Base-by-base conservation (phyloP, 768 basidiomycete species). In the Tubosaeta brunneosetosa region DNA sequence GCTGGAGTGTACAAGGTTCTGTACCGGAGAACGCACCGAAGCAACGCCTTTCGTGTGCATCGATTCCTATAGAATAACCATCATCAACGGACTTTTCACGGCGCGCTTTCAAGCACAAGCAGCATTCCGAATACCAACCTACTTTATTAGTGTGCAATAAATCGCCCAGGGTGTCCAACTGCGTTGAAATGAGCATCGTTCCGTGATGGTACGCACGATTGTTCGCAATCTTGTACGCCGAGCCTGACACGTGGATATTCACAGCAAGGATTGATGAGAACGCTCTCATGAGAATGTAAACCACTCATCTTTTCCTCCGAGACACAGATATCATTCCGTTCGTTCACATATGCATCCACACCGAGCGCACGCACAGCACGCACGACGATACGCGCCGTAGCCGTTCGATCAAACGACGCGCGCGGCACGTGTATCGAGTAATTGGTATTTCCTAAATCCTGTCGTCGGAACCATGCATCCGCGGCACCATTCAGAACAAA, bases 361-460 rank as follows among this genome's bases (percentile, higher is more conserved):
- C 82, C 86, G n/a, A 97, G 69, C 12, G 83, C 75, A 13, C 80
- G 79, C 13, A 97, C 80, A 6, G 94, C 94, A 12, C 81, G 74
- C 16, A 88, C 75, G 25, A 94, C 75, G n/a, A 94, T 72, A 51
- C 84, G 77, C 0, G 91, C 87, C 0, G 94, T 94, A 17, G 74
- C 77, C 32, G 81, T 76, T 32, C 94, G 79, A 64, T 95, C 83
- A 57, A 99, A 98, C 0, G 84, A 75, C 5, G 75, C 62, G 6
- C 95, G 80, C 0, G 95, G 87, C 12, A 95, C 77, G 58, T 97
- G 90, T 53, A 99, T 88, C 0, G 94, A 97, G 69, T 91, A 98
- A 66, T 98, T 98, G 2, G 93, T 94, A 67, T 99, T 99, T 14
- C 97, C 97, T 16, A 94, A 72, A 65, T 99, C 97, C 97, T 98